A percentile compares a stretch with the other conserved stretches of the same genome.
Evolutionary conservation across 73 alveolate species (phyloP).

Genomic region (Tetrahymena elliotti): DNA sequence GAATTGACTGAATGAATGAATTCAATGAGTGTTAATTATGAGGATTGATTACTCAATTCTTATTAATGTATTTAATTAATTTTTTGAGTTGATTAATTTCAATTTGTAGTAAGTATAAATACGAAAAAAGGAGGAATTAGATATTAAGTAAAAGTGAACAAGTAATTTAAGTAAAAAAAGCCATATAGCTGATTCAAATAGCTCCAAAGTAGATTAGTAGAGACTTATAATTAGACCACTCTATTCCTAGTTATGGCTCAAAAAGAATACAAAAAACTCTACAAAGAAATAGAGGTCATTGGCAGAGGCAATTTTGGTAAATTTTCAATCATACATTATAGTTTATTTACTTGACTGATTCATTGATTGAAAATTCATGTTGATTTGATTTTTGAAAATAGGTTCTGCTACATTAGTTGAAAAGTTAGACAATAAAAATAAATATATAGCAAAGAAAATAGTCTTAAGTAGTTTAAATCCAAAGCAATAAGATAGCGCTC

Average conservation of each 20-base stretch:
- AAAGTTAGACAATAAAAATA: conserved; percentile 10
- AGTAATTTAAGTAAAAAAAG: not conserved
- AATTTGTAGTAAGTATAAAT: not conserved
- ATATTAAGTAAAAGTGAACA: not conserved
- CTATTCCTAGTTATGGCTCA: not conserved
- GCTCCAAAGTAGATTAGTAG: not conserved
- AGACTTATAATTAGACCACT: not conserved
- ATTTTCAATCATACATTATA: not conserved
- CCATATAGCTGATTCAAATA: not conserved
- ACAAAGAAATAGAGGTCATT: conserved; percentile 50
- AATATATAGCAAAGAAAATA: conserved; percentile 67
- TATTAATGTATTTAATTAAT: not conserved
- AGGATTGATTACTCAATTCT: not conserved
- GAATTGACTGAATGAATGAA: not conserved
- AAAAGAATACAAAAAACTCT: not conserved
- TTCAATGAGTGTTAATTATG: no score
- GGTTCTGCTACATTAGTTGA: conserved; percentile 52
- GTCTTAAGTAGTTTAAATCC: conserved; percentile 45
- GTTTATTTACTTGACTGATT: not conserved
- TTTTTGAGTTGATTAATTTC: not conserved
- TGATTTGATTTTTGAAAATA: not conserved
- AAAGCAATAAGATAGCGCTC: conserved; percentile 56
- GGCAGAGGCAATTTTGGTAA: conserved; percentile 71
- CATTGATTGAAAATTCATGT: not conserved
- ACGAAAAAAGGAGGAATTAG: not conserved